Percentiles rank a stretch among this genome's conserved stretches.
Evolutionary conservation across 2,329 filamentous ascomycete species (phyloP).

Genomic region (Nannizziopsis barbatae): DNA sequence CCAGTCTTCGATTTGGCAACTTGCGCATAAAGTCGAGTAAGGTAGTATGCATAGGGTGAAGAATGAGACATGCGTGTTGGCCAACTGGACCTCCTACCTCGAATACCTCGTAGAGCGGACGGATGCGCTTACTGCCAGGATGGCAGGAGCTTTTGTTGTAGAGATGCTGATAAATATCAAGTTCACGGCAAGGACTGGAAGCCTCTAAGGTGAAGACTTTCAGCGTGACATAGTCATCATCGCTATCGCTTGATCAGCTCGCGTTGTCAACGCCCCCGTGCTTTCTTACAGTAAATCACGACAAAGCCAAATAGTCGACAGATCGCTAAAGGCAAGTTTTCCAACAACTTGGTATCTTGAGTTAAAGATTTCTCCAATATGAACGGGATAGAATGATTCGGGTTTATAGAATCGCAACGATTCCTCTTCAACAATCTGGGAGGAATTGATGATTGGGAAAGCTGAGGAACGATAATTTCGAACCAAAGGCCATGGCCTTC

Average conservation of each 20-base stretch:
- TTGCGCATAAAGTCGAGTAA: conserved; percentile 1
- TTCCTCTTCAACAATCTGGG: conserved; percentile 15
- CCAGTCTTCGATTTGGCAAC: conserved; percentile 15
- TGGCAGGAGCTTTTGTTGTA: conserved; percentile 5
- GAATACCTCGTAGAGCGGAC: conserved; percentile 12
- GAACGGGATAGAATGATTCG: conserved; percentile 17
- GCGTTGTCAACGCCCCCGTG: neutral
- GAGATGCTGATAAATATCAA: conserved; percentile 9
- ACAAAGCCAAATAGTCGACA: conserved; percentile 21
- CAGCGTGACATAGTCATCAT: neutral
- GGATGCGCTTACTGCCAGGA: conserved; percentile 5
- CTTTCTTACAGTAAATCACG: conserved; percentile 14
- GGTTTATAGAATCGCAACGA: conserved; percentile 15
- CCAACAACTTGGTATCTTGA: conserved; percentile 19
- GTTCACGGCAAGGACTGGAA: conserved; percentile 1
- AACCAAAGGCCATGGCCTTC: neutral
- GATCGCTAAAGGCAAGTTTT: conserved; percentile 22
- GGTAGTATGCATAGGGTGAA: conserved; percentile 6
- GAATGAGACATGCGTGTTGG: neutral
- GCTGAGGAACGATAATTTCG: neutral
- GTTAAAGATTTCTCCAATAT: conserved; percentile 17
- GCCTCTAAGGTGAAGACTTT: neutral
- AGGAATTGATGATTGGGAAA: neutral
- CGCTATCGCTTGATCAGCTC: neutral
- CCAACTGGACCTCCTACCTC: neutral